Evolutionary conservation across 768 basidiomycete genomes (phyloP).

Genomic region (Tylopilus intermedius): DNA sequence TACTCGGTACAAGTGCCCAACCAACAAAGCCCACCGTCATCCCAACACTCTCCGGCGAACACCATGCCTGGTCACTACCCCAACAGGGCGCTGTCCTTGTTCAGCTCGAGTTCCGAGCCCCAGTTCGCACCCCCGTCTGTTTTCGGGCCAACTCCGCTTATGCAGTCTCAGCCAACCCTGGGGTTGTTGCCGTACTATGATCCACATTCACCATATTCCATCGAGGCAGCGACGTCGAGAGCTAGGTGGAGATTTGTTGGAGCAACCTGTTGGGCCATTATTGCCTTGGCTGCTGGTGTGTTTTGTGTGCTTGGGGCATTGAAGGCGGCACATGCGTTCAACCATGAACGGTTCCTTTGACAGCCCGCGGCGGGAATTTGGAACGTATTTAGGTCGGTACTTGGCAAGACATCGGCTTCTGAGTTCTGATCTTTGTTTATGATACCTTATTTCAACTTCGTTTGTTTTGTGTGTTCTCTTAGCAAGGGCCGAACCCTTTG

Average conservation of each 20-base stretch:
- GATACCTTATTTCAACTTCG: background rate
- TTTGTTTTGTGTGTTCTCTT: background rate
- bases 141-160: slow-evolving; percentile 40
- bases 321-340: slow-evolving; percentile 9
- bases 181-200: slow-evolving; percentile 40
- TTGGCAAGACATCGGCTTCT: background rate
- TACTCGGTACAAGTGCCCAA: slow-evolving; percentile 20
- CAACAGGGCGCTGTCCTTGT: slow-evolving; percentile 11
- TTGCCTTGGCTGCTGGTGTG: slow-evolving; percentile 29
- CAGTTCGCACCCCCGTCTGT: slow-evolving; percentile 16
- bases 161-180: slow-evolving; percentile 32
- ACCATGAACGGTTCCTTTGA: background rate
- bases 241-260: slow-evolving; percentile 43
- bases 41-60: slow-evolving; percentile 14
- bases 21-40: slow-evolving; percentile 13
- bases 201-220: slow-evolving; percentile 36
- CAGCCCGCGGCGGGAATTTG: background rate
- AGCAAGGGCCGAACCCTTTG: background rate
- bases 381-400: background rate
- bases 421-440: background rate
- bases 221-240: slow-evolving; percentile 34
- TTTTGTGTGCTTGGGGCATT: slow-evolving; percentile 23
- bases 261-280: slow-evolving; percentile 36
- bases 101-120: slow-evolving; percentile 13
- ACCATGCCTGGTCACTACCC: slow-evolving; percentile 14